phyloP scores from a whole-genome alignment of 2,329 filamentous ascomycete genomes.

The Fusarium nodosum region DNA sequence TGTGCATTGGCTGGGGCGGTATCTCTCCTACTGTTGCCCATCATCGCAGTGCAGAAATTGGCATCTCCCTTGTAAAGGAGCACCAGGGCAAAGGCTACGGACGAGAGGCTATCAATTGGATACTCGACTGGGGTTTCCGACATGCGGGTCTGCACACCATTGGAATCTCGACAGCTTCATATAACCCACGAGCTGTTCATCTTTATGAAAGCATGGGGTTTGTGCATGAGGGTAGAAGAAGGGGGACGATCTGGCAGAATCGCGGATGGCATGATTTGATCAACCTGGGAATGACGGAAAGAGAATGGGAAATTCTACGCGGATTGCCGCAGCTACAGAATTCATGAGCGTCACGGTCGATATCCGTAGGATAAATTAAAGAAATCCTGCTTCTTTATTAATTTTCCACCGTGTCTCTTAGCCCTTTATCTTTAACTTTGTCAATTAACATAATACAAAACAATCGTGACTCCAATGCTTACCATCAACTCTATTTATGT shows the following conservation, averaged over 20 bases:
- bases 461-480: too few species aligned
- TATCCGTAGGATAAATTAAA: background rate
- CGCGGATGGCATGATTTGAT: slow-evolving; percentile 57
- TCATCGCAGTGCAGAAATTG: slow-evolving; percentile 22
- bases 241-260: slow-evolving; percentile 59
- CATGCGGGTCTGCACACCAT: slow-evolving; percentile 24
- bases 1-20: slow-evolving; percentile 29
- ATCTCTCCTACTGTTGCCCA: slow-evolving; percentile 3
- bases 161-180: slow-evolving; percentile 6
- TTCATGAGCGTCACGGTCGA: background rate
- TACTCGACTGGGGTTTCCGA: slow-evolving; percentile 23
- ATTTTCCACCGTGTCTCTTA: background rate
- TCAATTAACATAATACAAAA: too few species aligned
- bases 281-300: slow-evolving; percentile 56
- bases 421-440: too few species aligned
- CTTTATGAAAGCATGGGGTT: slow-evolving; percentile 21
- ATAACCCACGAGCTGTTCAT: slow-evolving; percentile 4
- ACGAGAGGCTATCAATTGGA: slow-evolving; percentile 26
- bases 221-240: slow-evolving; percentile 9
- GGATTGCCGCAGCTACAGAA: background rate
- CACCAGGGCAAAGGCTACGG: slow-evolving; percentile 22
- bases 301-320: slow-evolving; percentile 54
- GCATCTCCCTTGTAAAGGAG: background rate
- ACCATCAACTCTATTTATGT: too few species aligned
- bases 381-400: background rate